Conservation (phyloP, 2,329 filamentous ascomycete species). For the Dothistroma pini region DNA sequence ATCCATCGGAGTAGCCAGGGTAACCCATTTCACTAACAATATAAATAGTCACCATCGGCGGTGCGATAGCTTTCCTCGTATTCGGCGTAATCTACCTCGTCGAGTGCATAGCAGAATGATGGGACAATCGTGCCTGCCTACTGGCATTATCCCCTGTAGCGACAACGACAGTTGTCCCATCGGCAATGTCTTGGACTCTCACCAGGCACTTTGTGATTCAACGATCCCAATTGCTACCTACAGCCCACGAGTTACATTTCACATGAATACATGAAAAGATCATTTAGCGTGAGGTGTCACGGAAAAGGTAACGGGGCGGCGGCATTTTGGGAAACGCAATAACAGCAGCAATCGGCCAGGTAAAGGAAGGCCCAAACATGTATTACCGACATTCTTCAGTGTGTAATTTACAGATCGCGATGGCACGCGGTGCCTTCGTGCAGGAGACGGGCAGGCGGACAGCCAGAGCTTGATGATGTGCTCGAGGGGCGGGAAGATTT, state of each 20-base stretch:
- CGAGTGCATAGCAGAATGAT: slow-evolving; percentile 48
- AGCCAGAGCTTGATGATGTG: too few species aligned
- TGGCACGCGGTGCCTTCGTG: not conserved
- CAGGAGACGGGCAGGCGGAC: not conserved
- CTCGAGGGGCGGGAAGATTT: not conserved
- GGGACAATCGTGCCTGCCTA: not conserved
- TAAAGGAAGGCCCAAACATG: not conserved
- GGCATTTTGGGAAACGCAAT: not conserved
- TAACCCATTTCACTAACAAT: not conserved
- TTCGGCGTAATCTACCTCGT: slow-evolving; percentile 91
- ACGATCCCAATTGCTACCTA: not conserved
- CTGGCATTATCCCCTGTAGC: too few species aligned
- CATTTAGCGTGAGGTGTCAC: not conserved
- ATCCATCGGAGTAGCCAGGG: not conserved
- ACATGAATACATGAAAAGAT: not conserved
- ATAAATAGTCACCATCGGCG: slow-evolving; percentile 77
- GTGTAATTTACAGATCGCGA: not conserved
- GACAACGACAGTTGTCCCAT: too few species aligned
- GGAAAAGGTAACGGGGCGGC: not conserved
- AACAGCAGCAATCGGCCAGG: not conserved
- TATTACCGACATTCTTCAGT: not conserved
- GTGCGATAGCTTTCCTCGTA: slow-evolving; percentile 81
- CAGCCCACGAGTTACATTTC: not conserved
- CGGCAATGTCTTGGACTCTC: not conserved
- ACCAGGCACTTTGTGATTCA: not conserved